A percentile compares a stretch with the other conserved stretches of the same genome.
phyloP scores from a whole-genome alignment of 805 yeast species.

The Starmerella bombicola region DNA sequence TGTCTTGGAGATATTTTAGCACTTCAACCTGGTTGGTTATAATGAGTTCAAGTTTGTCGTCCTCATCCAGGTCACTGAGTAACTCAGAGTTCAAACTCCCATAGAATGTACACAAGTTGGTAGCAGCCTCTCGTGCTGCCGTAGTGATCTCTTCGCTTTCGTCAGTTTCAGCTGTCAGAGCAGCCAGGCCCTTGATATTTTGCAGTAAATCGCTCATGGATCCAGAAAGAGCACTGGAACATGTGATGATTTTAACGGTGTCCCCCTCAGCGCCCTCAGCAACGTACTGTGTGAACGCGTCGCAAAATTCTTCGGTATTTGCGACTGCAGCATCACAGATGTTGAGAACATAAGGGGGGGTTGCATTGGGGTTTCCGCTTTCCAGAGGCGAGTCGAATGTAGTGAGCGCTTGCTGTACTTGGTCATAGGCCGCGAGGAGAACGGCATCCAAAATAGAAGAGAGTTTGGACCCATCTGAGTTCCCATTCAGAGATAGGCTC shows the following conservation, averaged over 20 bases:
- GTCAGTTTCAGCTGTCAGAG: slow-evolving; percentile 42
- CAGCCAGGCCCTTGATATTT: slow-evolving; percentile 57
- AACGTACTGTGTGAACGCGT: slow-evolving; percentile 57
- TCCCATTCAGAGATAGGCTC: slow-evolving; percentile 29
- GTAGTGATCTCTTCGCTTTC: slow-evolving; percentile 32
- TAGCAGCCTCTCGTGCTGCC: slow-evolving; percentile 45
- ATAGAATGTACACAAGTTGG: slow-evolving; percentile 50
- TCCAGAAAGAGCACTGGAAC: slow-evolving; percentile 51
- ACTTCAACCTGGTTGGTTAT: slow-evolving; percentile 63
- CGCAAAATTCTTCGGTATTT: slow-evolving; percentile 67
- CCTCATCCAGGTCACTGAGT: slow-evolving; percentile 36
- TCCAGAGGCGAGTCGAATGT: slow-evolving; percentile 65
- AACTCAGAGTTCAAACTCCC: slow-evolving; percentile 43
- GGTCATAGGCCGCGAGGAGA: slow-evolving; percentile 51
- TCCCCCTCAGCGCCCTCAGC: slow-evolving; percentile 70
- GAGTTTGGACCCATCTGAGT: slow-evolving; percentile 14
- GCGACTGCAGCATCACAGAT: slow-evolving; percentile 58
- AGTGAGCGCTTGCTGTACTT: slow-evolving; percentile 58
- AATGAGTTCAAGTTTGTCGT: slow-evolving; percentile 61
- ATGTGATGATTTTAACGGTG: slow-evolving; percentile 41
- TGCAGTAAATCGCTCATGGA: slow-evolving; percentile 50
- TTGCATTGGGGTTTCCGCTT: slow-evolving; percentile 65
- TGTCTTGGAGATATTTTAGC: slow-evolving; percentile 54
- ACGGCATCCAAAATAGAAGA: slow-evolving; percentile 53
- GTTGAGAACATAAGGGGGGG: slow-evolving; percentile 56